Base-by-base conservation (phyloP, 2,329 filamentous ascomycete species). In the Aureobasidium sp. region DNA sequence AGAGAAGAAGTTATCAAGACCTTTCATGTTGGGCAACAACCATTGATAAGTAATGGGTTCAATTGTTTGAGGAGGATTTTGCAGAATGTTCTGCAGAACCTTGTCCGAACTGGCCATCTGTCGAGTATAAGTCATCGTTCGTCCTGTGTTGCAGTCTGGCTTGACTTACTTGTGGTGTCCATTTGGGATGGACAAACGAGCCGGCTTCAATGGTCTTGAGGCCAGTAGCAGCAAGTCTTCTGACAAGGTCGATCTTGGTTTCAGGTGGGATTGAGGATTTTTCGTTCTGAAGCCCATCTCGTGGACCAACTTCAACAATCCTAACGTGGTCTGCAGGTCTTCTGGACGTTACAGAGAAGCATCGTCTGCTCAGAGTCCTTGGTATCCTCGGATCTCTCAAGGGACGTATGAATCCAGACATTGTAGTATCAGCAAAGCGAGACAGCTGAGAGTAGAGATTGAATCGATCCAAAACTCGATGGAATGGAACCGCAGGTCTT, bases 221-320 rank as follows among this genome's bases (percentile, higher is more conserved):
- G 0, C 90, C 90, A 0, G 89, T 88, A 65, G 77, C 76, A 37
- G 86, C 83, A 64, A 95, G 77, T 63, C 83, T 79, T 66, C 86
- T 81, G 42, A 95, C 88, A 59, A 95, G 75, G 66, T 91, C 84
- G 61, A 93, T 82, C 74, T 95, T 95, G 2, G 86, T 91, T 7
- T 81, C 78, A 11, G 90, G 77, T 0, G 89, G 79, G 65, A 95
- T 87, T 32, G 79, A 79, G 65, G 79, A 83, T 75, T 88, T 89
- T 77, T 94, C 89, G 71, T 94, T 95, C 72, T 96, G 90, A 59
- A 95, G 76, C n/a, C 90, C 90, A 77, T 95, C 90, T 66, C 90
- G 82, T 37, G 90, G 90, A 9, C 89, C 90, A 65, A 95, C 90
- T 77, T 95, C 90, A 64, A 94, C 86, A 42, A 95, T 86, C 44